Conservation (phyloP, 306 rosid genomes). For the Prunus padus region DNA sequence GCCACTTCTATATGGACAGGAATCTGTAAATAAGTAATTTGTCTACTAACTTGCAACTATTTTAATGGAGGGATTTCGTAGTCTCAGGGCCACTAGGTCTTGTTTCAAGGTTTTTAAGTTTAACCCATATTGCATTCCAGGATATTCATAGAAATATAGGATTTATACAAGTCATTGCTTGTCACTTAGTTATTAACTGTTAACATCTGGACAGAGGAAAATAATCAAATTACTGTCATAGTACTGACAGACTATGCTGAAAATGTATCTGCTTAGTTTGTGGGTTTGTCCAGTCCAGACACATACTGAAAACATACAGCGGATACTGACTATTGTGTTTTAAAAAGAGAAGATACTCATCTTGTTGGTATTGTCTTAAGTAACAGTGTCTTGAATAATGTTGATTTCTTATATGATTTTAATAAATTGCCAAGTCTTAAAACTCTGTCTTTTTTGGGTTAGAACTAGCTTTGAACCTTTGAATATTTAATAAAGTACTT, state of each 20-base stretch:
- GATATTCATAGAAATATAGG: neutral
- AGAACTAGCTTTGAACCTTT: too few relatives aligned
- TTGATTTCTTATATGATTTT: too few relatives aligned
- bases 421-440: too few relatives aligned
- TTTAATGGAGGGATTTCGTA: neutral
- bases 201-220: neutral
- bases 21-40: neutral
- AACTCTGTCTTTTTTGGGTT: too few relatives aligned
- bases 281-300: neutral
- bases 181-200: neutral
- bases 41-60: neutral
- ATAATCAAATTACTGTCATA: neutral
- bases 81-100: neutral
- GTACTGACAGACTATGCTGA: neutral
- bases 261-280: neutral
- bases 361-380: neutral
- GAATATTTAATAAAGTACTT: neutral
- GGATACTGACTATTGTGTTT: neutral
- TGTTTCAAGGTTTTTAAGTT: neutral
- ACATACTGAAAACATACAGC: neutral
- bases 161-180: neutral
- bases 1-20: neutral
- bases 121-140: neutral
- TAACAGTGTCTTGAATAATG: too few relatives aligned
- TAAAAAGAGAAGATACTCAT: neutral